Percentiles rank a stretch among this genome's conserved stretches.
Conservation (phyloP, 768 basidiomycete genomes). For the Leccinum variicolor region DNA sequence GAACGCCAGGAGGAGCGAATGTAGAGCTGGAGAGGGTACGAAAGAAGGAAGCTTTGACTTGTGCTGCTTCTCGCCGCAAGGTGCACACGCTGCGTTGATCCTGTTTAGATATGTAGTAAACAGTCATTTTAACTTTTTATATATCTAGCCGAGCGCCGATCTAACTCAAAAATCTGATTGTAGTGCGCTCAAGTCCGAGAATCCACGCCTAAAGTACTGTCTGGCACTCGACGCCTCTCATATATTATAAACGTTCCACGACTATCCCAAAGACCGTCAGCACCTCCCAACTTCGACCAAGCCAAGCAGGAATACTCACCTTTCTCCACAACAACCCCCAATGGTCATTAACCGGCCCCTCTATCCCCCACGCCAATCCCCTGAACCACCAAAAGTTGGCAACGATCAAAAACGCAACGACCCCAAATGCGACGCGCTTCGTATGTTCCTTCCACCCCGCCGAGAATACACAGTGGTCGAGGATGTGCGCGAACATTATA, state of each 20-base stretch:
- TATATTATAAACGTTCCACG: conserved; percentile 31
- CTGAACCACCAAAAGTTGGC: conserved; percentile 96
- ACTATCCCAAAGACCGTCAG: conserved; percentile 16
- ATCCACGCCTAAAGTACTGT: neutral
- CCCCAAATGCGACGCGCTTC: conserved; percentile 70
- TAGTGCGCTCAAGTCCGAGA: neutral
- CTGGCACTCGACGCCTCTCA: conserved; percentile 2
- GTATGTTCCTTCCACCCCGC: conserved; percentile 60
- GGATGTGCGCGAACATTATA: conserved; percentile 82
- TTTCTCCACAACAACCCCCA: conserved; percentile 79
- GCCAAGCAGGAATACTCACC: conserved; percentile 30
- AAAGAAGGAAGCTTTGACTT: neutral
- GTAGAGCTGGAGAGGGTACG: neutral
- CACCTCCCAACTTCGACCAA: neutral
- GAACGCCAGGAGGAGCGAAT: neutral
- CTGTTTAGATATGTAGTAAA: too few relatives aligned
- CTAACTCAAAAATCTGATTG: neutral
- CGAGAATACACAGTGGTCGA: conserved; percentile 92
- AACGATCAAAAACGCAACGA: conserved; percentile 57
- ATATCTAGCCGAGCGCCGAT: neutral
- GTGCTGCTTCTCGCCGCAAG: neutral
- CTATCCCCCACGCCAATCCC: conserved; percentile 84
- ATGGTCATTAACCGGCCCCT: conserved; percentile 81
- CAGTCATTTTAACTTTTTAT: conserved; percentile 16
- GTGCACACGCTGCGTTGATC: neutral